phyloP scores from a whole-genome alignment of 2,329 filamentous ascomycete genomes.

The Purpureocillium lavendulum region DNA sequence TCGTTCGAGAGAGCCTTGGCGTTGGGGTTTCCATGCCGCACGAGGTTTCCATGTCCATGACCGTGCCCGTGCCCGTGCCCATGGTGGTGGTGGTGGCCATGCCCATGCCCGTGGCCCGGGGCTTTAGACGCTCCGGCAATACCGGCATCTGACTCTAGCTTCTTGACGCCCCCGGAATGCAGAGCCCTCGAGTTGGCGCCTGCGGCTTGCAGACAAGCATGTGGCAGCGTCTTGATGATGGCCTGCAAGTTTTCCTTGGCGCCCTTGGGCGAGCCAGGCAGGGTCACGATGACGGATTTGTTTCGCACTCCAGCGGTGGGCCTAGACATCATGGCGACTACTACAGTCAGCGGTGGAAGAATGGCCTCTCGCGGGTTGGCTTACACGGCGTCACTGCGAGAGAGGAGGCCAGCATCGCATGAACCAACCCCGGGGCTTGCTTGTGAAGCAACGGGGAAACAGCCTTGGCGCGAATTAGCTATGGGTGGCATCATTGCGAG shows the following conservation, averaged over 20 bases:
- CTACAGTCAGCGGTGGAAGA: neutral
- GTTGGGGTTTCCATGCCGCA: slow-evolving; percentile 62
- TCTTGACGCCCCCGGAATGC: slow-evolving; percentile 74
- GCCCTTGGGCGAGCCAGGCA: slow-evolving; percentile 92
- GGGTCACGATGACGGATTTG: slow-evolving; percentile 72
- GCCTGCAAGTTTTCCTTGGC: slow-evolving; percentile 89
- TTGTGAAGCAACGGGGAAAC: slow-evolving; percentile 73
- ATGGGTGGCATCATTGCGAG: neutral
- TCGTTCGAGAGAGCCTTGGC: slow-evolving; percentile 53
- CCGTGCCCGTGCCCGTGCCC: slow-evolving; percentile 34
- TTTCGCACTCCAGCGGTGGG: slow-evolving; percentile 84
- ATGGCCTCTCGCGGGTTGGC: slow-evolving; percentile 19
- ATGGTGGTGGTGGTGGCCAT: slow-evolving; percentile 28
- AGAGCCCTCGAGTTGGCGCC: slow-evolving; percentile 73
- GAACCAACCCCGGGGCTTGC: slow-evolving; percentile 83
- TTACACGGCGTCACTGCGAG: slow-evolving; percentile 82
- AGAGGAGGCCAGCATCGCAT: slow-evolving; percentile 86
- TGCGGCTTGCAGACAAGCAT: slow-evolving; percentile 85
- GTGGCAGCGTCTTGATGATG: slow-evolving; percentile 81
- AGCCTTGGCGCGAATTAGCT: slow-evolving; percentile 41
- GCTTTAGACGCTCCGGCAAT: neutral
- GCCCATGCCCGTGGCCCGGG: slow-evolving; percentile 20
- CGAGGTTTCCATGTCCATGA: slow-evolving; percentile 47
- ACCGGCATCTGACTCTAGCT: slow-evolving; percentile 63
- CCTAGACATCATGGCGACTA: slow-evolving; percentile 93